Evolutionary conservation across 1,284 basidiomycete species (phyloP).

Genomic region (Filobasidium uniguttulatum): DNA sequence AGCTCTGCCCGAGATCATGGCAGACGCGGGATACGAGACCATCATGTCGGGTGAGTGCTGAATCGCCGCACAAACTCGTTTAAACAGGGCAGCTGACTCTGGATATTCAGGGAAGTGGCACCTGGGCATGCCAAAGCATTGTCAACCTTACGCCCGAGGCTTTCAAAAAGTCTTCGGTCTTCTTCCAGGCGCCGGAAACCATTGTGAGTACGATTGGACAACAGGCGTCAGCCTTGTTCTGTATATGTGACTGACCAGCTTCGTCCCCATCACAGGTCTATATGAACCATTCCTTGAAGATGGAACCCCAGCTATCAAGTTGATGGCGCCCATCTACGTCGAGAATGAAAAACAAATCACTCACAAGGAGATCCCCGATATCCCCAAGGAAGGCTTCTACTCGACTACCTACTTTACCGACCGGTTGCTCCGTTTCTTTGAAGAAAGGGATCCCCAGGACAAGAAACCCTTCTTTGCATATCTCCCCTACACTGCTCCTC

Average conservation of each 20-base stretch:
- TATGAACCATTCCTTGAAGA: constrained; percentile 22
- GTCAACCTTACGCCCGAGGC: constrained; percentile 21
- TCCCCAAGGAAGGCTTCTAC: constrained; percentile 15
- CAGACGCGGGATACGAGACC: constrained; percentile 21
- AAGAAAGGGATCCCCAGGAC: constrained; percentile 17
- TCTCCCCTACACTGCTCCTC: not conserved
- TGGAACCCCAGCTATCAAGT: constrained; percentile 19
- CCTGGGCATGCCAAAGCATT: constrained; percentile 22
- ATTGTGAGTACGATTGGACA: not conserved
- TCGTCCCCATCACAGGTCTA: too few relatives aligned
- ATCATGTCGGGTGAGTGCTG: constrained; percentile 18
- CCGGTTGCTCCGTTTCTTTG: constrained; percentile 20
- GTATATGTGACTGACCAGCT: not conserved
- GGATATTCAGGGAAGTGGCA: constrained; percentile 26
- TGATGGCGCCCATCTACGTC: constrained; percentile 18
- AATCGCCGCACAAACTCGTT: too few relatives aligned
- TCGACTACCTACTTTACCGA: constrained; percentile 22
- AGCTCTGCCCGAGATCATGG: constrained; percentile 25
- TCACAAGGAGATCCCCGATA: constrained; percentile 8
- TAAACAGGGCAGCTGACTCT: not conserved
- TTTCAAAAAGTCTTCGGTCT: constrained; percentile 27
- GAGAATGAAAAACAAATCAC: constrained; percentile 15
- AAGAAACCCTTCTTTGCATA: not conserved
- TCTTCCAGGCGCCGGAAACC: constrained; percentile 25
- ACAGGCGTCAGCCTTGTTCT: not conserved